These are phyloP conservation scores for Erythrophleum fordii DNA, from an alignment of 306 rosid species.

Conservation along the genomic window DNA sequence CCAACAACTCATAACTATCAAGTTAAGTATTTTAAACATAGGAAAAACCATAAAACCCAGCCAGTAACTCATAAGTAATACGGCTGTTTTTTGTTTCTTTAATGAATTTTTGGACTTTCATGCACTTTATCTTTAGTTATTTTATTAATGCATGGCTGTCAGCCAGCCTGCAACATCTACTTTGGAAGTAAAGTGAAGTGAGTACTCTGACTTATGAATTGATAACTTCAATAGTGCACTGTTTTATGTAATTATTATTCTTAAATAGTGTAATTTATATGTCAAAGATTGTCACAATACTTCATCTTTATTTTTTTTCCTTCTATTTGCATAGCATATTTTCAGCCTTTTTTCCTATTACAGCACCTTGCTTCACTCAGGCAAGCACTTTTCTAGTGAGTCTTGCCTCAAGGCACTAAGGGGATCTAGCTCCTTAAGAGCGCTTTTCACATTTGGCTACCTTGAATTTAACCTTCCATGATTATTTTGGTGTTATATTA, in stretches of 20 bases:
- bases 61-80: not conserved
- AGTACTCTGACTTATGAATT: not conserved
- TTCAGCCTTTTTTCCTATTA: not conserved
- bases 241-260: not conserved
- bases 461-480: not conserved
- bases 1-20: too few species aligned
- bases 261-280: not conserved
- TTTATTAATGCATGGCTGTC: not conserved
- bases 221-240: not conserved
- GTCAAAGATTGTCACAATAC: not conserved
- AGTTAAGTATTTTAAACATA: too few species aligned
- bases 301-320: not conserved
- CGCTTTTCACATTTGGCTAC: not conserved
- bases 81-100: not conserved
- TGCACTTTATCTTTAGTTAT: not conserved
- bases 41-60: too few species aligned
- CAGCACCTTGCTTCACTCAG: not conserved
- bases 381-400: not conserved
- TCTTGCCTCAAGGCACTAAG: not conserved
- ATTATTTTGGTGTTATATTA: not conserved
- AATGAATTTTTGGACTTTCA: not conserved
- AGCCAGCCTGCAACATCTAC: not conserved
- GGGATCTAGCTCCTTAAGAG: not conserved
- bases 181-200: not conserved
- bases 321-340: not conserved